Evolutionary conservation across 1,284 basidiomycete species (phyloP).

Genomic region (Ustilago loliicola): DNA sequence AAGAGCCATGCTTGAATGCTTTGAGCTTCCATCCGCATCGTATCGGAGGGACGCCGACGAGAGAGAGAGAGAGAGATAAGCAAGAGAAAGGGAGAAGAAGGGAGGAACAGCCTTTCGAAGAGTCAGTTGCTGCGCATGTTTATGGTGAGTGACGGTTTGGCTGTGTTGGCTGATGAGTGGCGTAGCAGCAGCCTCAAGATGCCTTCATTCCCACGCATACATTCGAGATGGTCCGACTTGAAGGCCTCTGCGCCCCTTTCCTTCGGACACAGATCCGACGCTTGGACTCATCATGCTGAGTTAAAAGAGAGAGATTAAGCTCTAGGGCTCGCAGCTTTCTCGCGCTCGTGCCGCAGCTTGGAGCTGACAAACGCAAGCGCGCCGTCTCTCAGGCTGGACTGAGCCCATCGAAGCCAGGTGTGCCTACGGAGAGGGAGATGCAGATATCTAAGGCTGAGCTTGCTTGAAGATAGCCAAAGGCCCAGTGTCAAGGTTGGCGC

Average conservation of each 20-base stretch:
- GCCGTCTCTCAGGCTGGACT: not conserved
- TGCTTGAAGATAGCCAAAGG: not conserved
- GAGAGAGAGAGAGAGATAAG: not conserved
- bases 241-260: conserved; percentile 2
- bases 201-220: not conserved
- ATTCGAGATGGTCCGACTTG: not conserved
- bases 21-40: not conserved
- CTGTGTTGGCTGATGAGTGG: not conserved
- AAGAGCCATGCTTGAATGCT: not conserved
- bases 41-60: not conserved
- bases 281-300: conserved; percentile 4
- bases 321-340: not conserved
- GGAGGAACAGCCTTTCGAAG: not conserved
- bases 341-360: not conserved
- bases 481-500: not conserved
- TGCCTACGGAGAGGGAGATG: not conserved
- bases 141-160: not conserved
- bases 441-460: not conserved
- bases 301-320: not conserved
- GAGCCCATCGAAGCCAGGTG: not conserved
- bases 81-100: not conserved
- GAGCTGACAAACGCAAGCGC: not conserved
- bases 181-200: conserved; percentile 2
- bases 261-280: not conserved
- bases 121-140: conserved; percentile 11